Base-by-base conservation (phyloP, 768 basidiomycete species). In the Cystobasidium tubakii region DNA sequence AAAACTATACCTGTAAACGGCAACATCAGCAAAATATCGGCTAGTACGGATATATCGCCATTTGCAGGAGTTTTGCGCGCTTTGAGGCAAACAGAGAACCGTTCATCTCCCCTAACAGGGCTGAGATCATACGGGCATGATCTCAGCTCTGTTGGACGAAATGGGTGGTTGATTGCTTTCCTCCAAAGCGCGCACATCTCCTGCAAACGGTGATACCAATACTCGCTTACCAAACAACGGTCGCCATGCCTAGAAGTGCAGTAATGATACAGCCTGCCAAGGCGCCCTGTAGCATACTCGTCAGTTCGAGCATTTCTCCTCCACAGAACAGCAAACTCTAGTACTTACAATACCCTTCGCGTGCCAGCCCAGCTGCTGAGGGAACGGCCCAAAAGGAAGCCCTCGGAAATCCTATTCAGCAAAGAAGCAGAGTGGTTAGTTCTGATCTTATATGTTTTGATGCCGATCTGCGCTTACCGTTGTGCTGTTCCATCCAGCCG, bases 211-310 rank as follows among this genome's bases (percentile, higher is more conserved):
- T n/a, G n/a, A n/a, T n/a, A n/a, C n/a, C n/a, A n/a, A 91, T n/a
- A 88, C 88, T 27, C 12, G 44, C 53, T 44, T 74, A 63, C 92
- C 93, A 98, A 44, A 87, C 83, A 34, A 95, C 90, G 0, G 87
- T 85, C 9, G 83, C 75, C 88, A 96, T 90, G 0, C 95, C 95
- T 44, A 95, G 75, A 17, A 90, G 83, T 0, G 91, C 93, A 0
- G 90, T 86, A 67, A 97, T 82, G 43, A 97, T 88, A 76, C 89
- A 91, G 23, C 88, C 89, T 23, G 79, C 80, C 62, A 82, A 73
- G 23, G 79, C 78, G n/a, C 77, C 78, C 73, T 78, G 78, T 12
- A 70, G 73, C 15, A 67, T 43, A 34, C 2, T 27, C 21, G 19
- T 36, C 3, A 46, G 9, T 6, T 33, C 23, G n/a, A 13, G 21